A percentile compares a stretch with the other conserved stretches of the same genome.
phyloP scores from a whole-genome alignment of 805 yeast species.

The Metschnikowia kofuensis region DNA sequence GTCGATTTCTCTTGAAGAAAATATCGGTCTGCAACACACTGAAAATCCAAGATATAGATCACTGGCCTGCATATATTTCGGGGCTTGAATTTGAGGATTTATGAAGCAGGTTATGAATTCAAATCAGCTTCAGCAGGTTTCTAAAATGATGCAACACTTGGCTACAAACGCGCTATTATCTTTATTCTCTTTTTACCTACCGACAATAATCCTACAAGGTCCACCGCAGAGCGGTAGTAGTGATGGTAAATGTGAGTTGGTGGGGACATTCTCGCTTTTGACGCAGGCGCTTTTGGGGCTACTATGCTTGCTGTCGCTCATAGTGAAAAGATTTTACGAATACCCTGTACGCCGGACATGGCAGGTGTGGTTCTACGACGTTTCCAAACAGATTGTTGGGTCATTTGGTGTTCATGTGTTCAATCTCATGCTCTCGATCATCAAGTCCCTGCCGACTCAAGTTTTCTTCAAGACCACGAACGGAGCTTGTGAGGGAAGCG shows the following conservation, averaged over 20 bases:
- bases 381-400: slow-evolving; percentile 84
- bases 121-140: too few relatives aligned
- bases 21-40: too few relatives aligned
- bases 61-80: background rate
- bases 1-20: background rate
- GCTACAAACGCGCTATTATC: slow-evolving; percentile 1
- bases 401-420: slow-evolving; percentile 80
- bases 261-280: slow-evolving; percentile 83
- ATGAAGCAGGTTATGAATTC: too few relatives aligned
- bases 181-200: slow-evolving; percentile 11
- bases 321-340: slow-evolving; percentile 75
- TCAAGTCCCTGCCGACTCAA: slow-evolving; percentile 36
- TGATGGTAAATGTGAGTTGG: slow-evolving; percentile 40
- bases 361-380: slow-evolving; percentile 87
- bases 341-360: slow-evolving; percentile 79
- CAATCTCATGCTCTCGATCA: slow-evolving; percentile 67
- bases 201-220: slow-evolving; percentile 4
- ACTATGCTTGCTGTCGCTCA: slow-evolving; percentile 68
- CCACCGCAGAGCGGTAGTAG: slow-evolving; percentile 10
- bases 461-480: slow-evolving; percentile 21
- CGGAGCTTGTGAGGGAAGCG: slow-evolving; percentile 16
- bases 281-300: slow-evolving; percentile 78
- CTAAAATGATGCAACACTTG: slow-evolving; percentile 1
- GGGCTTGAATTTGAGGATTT: background rate
- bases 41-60: background rate